Evolutionary conservation across 371 early-diverging fungal genomes (phyloP), one percentile per base, ranked within the genome.

Genomic region (Umbelopsis sp.): DNA sequence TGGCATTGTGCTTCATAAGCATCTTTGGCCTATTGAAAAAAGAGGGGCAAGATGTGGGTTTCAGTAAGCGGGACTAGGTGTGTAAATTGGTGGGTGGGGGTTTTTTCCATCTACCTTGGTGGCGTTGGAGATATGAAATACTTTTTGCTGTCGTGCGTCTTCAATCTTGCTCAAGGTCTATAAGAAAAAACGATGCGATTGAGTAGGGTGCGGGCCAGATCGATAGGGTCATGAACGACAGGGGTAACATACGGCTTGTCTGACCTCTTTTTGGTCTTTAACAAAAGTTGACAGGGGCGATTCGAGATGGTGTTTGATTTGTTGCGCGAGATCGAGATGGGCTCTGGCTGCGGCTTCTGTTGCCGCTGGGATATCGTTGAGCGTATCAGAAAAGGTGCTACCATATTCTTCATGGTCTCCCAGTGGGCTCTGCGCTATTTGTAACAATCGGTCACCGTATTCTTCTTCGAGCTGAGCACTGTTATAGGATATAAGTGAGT

Each of bases 401-500:
- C 57, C 57, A 35, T 35, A 57, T 52, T 70, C 75, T 63, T 74
- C 75, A 41, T 38, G 48, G 22, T 72, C 75, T n/a, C 67, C 63
- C 12, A 74, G 50, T 5, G 50, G 67, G 50, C 71, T 67, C 44
- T 74, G 72, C 35, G 76, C 72, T 18, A 76, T 51, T 32, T 71
- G 64, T 9, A 76, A 63, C 10, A 76, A 71, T 50, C 68, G 69
- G 25, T 72, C 72, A 10, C 76, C 76, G 65, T 76, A 76, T 32
- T 76, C 71, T 41, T 69, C 69, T 65, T 76, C 76, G 12, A 76
- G 72, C 50, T 71, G 75, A 63, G 75, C 75, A 62, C 75, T 74
- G 37, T 38, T 45, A 44, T 50, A 41, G 12, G 16, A 5, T 12
- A 37, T 38, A 22, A 46, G 25, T 45, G n/a, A 11, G 25, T 5